phyloP scores from a whole-genome alignment of 208 protist species.

The Leishmania guyanensis region DNA sequence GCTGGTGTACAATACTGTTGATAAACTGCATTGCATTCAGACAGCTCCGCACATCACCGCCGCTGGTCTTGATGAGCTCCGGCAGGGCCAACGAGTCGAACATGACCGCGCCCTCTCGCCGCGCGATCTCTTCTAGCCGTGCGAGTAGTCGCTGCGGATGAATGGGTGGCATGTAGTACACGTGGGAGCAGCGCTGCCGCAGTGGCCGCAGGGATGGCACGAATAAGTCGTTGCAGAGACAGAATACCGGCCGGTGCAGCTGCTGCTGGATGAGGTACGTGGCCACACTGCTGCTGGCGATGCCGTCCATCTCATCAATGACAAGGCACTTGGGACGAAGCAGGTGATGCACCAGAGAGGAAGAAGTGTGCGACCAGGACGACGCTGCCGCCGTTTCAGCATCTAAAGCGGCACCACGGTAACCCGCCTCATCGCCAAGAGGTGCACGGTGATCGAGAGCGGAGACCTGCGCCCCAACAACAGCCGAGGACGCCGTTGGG shows the following conservation, averaged over 20 bases:
- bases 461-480: neutral
- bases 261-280: slow-evolving; percentile 49
- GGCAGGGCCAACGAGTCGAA: slow-evolving; percentile 49
- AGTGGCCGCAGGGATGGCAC: slow-evolving; percentile 69
- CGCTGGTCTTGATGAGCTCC: slow-evolving; percentile 60
- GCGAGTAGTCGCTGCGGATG: slow-evolving; percentile 65
- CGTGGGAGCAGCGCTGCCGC: slow-evolving; percentile 52
- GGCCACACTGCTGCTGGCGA: slow-evolving; percentile 67
- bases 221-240: slow-evolving; percentile 88
- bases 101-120: slow-evolving; percentile 34
- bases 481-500: neutral
- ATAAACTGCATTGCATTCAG: slow-evolving; percentile 88
- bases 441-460: neutral
- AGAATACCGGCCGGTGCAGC: slow-evolving; percentile 83
- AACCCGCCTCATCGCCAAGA: neutral
- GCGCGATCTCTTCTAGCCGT: slow-evolving; percentile 62
- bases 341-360: slow-evolving; percentile 61
- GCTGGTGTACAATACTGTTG: slow-evolving; percentile 23
- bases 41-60: slow-evolving; percentile 86
- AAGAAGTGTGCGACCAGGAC: slow-evolving; percentile 1
- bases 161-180: slow-evolving; percentile 70
- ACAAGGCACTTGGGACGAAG: slow-evolving; percentile 83
- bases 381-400: neutral
- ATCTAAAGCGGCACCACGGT: neutral
- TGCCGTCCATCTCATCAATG: slow-evolving; percentile 92